phyloP scores from a whole-genome alignment of 1,139 yeast genomes.

The Candida freyschussii region DNA sequence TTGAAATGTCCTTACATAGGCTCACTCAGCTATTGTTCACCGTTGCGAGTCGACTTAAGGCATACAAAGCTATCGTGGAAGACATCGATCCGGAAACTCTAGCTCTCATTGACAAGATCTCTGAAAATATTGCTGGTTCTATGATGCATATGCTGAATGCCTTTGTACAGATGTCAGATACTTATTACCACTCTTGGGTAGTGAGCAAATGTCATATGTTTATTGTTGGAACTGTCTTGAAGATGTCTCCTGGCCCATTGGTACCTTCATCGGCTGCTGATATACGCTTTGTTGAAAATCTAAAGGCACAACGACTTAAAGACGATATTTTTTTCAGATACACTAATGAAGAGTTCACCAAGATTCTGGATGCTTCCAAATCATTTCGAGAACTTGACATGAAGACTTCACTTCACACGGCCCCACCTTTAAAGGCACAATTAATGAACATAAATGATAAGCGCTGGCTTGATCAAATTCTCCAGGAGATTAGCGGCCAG shows the following conservation, averaged over 20 bases:
- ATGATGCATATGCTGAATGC: conserved; percentile 10
- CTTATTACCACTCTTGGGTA: conserved; percentile 24
- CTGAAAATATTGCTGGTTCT: conserved; percentile 2
- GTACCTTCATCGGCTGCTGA: conserved; percentile 6
- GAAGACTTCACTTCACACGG: not conserved
- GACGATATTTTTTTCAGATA: conserved; percentile 19
- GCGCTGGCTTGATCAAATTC: conserved; percentile 23
- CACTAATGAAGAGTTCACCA: conserved; percentile 9
- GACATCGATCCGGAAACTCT: conserved; percentile 3
- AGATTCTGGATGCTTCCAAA: conserved; percentile 7
- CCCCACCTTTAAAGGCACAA: conserved; percentile 7
- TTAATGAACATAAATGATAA: conserved; percentile 15
- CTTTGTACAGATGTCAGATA: conserved; percentile 13
- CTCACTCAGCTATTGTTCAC: conserved; percentile 17
- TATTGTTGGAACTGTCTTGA: conserved; percentile 12
- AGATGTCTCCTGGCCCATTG: conserved; percentile 10
- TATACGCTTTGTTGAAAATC: conserved; percentile 8
- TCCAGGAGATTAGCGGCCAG: conserved; percentile 9
- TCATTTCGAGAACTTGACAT: conserved; percentile 9
- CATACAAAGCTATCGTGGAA: conserved; percentile 13
- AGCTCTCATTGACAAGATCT: conserved; percentile 11
- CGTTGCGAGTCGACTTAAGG: conserved; percentile 15
- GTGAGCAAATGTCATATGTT: conserved; percentile 19
- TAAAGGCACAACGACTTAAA: conserved; percentile 8
- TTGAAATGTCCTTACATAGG: conserved; percentile 20